Base-by-base conservation (phyloP, 208 protist species). In the Crithidia thermophila region DNA sequence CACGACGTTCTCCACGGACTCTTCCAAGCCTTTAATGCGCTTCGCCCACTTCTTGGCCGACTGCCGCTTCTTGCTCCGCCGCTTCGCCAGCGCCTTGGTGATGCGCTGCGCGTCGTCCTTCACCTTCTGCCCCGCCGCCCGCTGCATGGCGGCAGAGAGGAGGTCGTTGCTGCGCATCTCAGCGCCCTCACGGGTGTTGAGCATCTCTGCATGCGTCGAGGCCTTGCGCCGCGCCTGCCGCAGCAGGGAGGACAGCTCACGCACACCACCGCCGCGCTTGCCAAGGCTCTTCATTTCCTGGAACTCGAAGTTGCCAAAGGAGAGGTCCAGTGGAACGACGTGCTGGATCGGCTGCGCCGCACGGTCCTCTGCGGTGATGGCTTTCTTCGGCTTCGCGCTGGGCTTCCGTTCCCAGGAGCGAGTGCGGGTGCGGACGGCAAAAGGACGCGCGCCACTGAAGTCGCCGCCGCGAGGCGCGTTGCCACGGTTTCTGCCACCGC, bases 221-320 rank as follows among this genome's bases (percentile, higher is more conserved):
- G 70, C 67, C 45, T 76, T 77, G 13, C 75, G 70, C 27, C 78
- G 47, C 13, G 85, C 88, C 36, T 79, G 64, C 9, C 79, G 78
- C 6, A 94, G 77, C 27, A 91, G 68, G 4, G 76, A 64, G 18
- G 76, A 61, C 8, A 94, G 66, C 71, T 94, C 85, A 4, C 88
- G 85, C 39, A 89, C 80, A 62, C 88, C 88, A 75, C 88, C 88
- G 23, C 88, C 88, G 23, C 82, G 81, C 62, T 88, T 73, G 10
- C 85, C 85, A 21, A 90, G 14, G 28, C 77, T 74, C 11, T 88
- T 80, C 73, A 81, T 72, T n/a, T 90, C 86, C 39, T 92, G 80
- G 40, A 92, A 91, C 34, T 90, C 84, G 62, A 94, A 94, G 58
- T 85, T 88, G 47, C 85, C 85, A 56, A 94, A 94, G 4, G 75